Evolutionary conservation across 1,284 basidiomycete genomes (phyloP).

Genomic region (Naganishia cerealis): DNA sequence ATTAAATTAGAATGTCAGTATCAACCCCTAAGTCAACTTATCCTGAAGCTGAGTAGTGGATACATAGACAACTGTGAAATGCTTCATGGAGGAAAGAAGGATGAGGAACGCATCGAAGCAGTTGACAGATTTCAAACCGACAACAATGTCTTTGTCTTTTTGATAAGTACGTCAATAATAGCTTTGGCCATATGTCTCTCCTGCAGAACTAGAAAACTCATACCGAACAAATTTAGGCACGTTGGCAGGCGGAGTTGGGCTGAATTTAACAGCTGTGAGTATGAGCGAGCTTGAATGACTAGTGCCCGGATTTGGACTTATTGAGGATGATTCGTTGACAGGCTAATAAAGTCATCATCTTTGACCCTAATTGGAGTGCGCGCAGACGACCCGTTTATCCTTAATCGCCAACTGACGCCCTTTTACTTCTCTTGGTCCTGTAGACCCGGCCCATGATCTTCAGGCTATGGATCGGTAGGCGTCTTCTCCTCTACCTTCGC

Average conservation of each 20-base stretch:
- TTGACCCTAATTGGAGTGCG: conserved; percentile 55
- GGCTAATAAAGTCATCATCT: conserved; percentile 57
- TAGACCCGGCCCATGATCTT: conserved; percentile 53
- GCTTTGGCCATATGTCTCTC: background rate
- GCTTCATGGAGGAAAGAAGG: conserved; percentile 54
- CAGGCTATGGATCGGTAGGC: conserved; percentile 54
- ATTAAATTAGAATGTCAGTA: conserved; percentile 38
- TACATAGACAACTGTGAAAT: conserved; percentile 42
- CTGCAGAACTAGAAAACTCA: background rate
- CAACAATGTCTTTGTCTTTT: conserved; percentile 51
- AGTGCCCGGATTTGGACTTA: background rate
- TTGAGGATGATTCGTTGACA: conserved; percentile 25
- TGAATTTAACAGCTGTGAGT: conserved; percentile 51
- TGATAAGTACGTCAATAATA: conserved; percentile 41
- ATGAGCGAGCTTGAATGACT: background rate
- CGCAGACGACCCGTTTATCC: background rate
- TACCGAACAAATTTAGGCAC: conserved; percentile 36
- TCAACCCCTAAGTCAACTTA: background rate
- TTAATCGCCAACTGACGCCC: background rate
- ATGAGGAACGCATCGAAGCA: conserved; percentile 51
- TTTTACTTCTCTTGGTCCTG: background rate
- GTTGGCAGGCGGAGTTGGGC: conserved; percentile 48
- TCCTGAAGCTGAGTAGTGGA: conserved; percentile 37
- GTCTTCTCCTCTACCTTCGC: background rate
- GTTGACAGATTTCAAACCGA: conserved; percentile 57